Evolutionary conservation across 192 early-diverging fungal genomes (phyloP).

Genomic region (Umbelopsis ramanniana): DNA sequence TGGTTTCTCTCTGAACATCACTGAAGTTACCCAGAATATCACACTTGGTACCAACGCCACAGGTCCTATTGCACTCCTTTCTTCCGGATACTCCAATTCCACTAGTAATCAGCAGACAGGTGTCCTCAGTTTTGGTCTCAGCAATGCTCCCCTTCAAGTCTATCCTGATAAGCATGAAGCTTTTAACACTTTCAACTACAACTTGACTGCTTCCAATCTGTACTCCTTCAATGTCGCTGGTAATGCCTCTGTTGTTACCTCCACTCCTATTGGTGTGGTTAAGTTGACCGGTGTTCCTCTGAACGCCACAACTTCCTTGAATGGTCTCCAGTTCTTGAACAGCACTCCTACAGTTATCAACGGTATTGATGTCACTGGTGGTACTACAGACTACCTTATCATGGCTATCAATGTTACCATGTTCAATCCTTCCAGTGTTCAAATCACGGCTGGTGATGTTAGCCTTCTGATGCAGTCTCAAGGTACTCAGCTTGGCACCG

Average conservation of each 20-base stretch:
- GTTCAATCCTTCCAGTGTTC: slow-evolving; percentile 45
- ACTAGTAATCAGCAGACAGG: slow-evolving; percentile 45
- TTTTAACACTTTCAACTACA: slow-evolving; percentile 55
- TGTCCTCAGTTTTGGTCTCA: slow-evolving; percentile 49
- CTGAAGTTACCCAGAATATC: slow-evolving; percentile 55
- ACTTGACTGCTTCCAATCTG: slow-evolving; percentile 42
- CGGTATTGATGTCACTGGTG: slow-evolving; percentile 56
- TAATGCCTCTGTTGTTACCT: slow-evolving; percentile 48
- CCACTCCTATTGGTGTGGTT: slow-evolving; percentile 59
- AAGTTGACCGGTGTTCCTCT: slow-evolving; percentile 55
- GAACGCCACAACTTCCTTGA: slow-evolving; percentile 49
- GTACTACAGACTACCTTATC: slow-evolving; percentile 39
- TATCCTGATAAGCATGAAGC: slow-evolving; percentile 41
- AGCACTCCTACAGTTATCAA: slow-evolving; percentile 53
- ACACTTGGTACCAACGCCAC: slow-evolving; percentile 40
- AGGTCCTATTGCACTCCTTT: slow-evolving; percentile 40
- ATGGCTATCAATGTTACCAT: slow-evolving; percentile 49
- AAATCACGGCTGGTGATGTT: slow-evolving; percentile 55
- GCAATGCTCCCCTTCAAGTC: slow-evolving; percentile 47
- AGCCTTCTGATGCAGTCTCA: slow-evolving; percentile 47
- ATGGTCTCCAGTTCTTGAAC: slow-evolving; percentile 60
- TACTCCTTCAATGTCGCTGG: slow-evolving; percentile 51
- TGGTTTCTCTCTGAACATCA: slow-evolving; percentile 59
- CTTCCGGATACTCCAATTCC: slow-evolving; percentile 37
- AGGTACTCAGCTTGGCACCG: slow-evolving; percentile 49